Base-by-base conservation (phyloP, 2,329 filamentous ascomycete genomes). In the Ascochyta viciae-villosae region DNA sequence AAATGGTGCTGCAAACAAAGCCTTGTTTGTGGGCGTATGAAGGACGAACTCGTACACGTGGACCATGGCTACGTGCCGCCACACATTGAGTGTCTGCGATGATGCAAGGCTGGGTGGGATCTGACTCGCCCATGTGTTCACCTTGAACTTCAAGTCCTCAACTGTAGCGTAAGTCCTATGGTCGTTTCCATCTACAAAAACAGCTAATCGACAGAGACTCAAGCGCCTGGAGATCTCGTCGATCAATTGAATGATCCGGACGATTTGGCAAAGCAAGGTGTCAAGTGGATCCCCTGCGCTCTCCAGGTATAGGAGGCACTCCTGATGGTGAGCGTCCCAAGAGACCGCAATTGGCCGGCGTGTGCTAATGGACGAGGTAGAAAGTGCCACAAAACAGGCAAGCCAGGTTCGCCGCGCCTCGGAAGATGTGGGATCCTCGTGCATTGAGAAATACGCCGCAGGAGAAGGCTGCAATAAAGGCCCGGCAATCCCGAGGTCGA, bases 381-480 rank as follows among this genome's bases (percentile, higher is more conserved):
- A 60, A 13, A 66, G 46, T 26, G 64, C 64, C 27, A 71, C 56
- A 43, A 61, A 71, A 49, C 68, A 71, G 13, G 66, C 65, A 52
- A 71, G 63, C 68, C 68, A 71, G 9, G 68, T 71, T 24, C 67
- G 65, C n/a, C 67, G 62, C 50, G 68, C 68, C 16, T 66, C 65
- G 8, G 61, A 51, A 16, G 66, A 67, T 39, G 53, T 57, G 6
- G 62, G 35, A 44, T 70, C 59, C 31, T 62, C 56, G 24, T 66
- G 64, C 31, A 60, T 58, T 9, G 27, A 54, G 24, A 71, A 71
- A 38, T 62, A 71, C 3, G 67, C 61, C 26, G 47, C 57, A 1
- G 67, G 65, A 39, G 67, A 63, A 5, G 67, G 66, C 49, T 64
- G 63, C 39, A 67, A 50, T 23, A 61, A 61, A 26, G 51, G 47